Base-by-base conservation (phyloP, 1,284 basidiomycete species). In the Leccinum ponderosum region DNA sequence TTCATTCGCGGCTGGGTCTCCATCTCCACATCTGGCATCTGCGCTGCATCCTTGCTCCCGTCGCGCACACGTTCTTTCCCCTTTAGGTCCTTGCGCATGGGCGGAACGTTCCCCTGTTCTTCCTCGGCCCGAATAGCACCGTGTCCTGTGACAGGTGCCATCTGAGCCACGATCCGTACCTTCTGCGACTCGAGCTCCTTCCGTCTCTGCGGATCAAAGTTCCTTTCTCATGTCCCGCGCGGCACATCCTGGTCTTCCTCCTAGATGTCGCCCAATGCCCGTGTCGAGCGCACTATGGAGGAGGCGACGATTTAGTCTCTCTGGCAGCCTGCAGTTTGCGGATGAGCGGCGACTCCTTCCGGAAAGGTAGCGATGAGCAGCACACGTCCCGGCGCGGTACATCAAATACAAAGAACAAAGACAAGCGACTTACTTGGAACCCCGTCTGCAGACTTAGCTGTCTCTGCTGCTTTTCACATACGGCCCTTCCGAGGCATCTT, bases 111-210 rank as follows among this genome's bases (percentile, higher is more conserved):
- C 71, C 83, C 81, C 42, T 73, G 76, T 11, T 83, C 81, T 6
- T 81, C 81, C 47, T 72, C 51, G 8, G 61, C 64, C 51, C 65
- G 68, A n/a, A 63, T 52, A 5, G 66, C 70, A 48, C 74, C 76
- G 11, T 73, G 73, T 25, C 82, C 77, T 55, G 71, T 55, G 27
- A 69, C 73, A n/a, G 89, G 87, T 5, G 87, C 90, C 93, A 95
- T 95, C 78, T 95, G 91, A 42, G 91, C 91, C 1, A 95, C 93
- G 62, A 95, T 95, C 57, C 93, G 81, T 39, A 91, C 91, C 77
- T 95, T 95, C 77, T 95, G 93, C 65, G 67, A n/a, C 77, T 95
- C 25, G 91, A 93, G 71, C 73, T 91, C 90, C 74, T 90, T 90
- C 76, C 81, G 84, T 66, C 85, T 76, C 55, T 80, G 70, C 64